These are phyloP conservation scores for Patellifolia procumbens DNA, from an alignment of 179 eudicot species.

Conservation along the genomic window DNA sequence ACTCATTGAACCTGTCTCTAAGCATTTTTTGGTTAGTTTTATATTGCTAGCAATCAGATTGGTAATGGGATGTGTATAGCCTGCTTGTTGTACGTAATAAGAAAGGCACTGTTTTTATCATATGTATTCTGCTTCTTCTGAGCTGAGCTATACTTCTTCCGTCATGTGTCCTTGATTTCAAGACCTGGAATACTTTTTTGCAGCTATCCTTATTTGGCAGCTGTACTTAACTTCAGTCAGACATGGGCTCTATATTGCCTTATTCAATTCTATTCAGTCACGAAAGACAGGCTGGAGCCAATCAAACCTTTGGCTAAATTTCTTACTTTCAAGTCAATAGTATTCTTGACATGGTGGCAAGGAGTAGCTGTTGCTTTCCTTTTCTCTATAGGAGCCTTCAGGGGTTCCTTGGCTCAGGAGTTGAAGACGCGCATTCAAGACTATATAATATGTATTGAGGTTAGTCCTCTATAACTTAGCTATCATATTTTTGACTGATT, in stretches of 20 bases:
- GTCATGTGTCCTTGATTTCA: not conserved
- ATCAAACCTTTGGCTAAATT: conserved; percentile 96
- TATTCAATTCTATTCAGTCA: conserved; percentile 88
- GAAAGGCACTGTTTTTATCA: not conserved
- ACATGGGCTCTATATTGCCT: conserved; percentile 99
- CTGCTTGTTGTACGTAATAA: not conserved
- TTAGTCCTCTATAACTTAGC: conserved; percentile 23
- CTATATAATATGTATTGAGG: conserved; percentile 96
- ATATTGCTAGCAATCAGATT: not conserved
- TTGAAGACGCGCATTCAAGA: conserved; percentile 89
- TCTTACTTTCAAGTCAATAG: conserved; percentile 94
- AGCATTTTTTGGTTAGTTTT: not conserved
- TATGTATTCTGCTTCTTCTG: conserved; percentile 10
- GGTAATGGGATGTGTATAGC: not conserved
- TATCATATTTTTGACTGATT: not conserved
- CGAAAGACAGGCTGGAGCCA: conserved; percentile 79
- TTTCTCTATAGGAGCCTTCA: conserved; percentile 89
- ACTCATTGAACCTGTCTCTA: not conserved
- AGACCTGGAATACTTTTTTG: conserved; percentile 25
- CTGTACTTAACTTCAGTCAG: conserved; percentile 92
- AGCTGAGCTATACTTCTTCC: not conserved
- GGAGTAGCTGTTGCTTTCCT: conserved; percentile 90
- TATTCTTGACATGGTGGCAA: conserved; percentile 99
- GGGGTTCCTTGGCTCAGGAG: conserved; percentile 90
- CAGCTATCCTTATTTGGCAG: conserved; percentile 97